These are phyloP conservation scores for Bruguiera gymnorhiza DNA, from an alignment of 345 rosid species.

Conservation along the genomic window DNA sequence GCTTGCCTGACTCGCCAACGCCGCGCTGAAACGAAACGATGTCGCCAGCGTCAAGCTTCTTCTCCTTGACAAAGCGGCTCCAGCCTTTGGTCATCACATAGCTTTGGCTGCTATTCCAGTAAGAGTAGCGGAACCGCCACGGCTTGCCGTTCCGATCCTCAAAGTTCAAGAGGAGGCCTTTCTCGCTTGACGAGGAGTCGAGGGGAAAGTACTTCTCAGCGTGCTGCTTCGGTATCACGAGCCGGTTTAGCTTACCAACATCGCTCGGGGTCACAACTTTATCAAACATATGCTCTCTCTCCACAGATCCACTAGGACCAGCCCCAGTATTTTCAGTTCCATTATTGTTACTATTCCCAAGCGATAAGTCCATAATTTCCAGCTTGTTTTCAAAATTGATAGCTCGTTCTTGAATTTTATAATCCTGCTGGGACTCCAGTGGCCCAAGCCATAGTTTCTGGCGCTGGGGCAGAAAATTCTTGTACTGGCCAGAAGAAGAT, in stretches of 20 bases:
- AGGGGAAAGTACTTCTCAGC: slow-evolving; percentile 76
- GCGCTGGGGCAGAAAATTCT: slow-evolving; percentile 15
- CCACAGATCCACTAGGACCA: slow-evolving; percentile 25
- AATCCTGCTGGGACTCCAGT: slow-evolving; percentile 24
- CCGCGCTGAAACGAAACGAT: slow-evolving; percentile 84
- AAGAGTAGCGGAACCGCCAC: slow-evolving; percentile 96
- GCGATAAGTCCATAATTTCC: slow-evolving; percentile 45
- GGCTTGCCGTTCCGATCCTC: slow-evolving; percentile 82
- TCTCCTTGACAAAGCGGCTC: slow-evolving; percentile 99
- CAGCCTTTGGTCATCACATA: slow-evolving; percentile 99
- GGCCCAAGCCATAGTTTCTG: slow-evolving; percentile 30
- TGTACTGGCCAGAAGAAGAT: slow-evolving; percentile 25
- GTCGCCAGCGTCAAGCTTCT: slow-evolving; percentile 91
- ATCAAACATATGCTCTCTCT: slow-evolving; percentile 72
- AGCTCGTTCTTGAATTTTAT: slow-evolving; percentile 16
- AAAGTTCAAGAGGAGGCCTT: slow-evolving; percentile 83
- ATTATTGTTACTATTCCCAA: slow-evolving; percentile 29
- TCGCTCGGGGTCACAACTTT: slow-evolving; percentile 86
- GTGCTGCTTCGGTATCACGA: slow-evolving; percentile 83
- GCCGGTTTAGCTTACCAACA: slow-evolving; percentile 72
- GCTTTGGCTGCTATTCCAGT: slow-evolving; percentile 99
- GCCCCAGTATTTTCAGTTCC: slow-evolving; percentile 19
- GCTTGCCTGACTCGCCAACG: slow-evolving; percentile 57
- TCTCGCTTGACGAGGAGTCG: slow-evolving; percentile 54
- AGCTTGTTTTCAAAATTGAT: slow-evolving; percentile 32